Conservation (phyloP, 2,329 filamentous ascomycete species). For the Fusarium fracticaudum region DNA sequence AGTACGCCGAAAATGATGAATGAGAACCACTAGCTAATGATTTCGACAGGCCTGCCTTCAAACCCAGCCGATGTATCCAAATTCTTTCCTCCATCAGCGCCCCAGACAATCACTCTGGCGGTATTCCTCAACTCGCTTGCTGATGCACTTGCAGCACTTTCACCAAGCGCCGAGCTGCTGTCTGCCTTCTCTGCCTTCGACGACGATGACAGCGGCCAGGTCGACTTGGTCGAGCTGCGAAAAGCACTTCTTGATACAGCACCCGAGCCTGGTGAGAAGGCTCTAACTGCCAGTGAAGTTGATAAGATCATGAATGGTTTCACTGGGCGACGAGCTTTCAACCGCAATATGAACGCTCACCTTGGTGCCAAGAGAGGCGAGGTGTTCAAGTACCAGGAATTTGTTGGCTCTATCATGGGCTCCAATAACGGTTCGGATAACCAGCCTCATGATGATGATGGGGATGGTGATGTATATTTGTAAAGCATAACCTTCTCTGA, state of each 20-base stretch:
- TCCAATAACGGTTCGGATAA: slow-evolving; percentile 54
- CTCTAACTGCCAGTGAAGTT: slow-evolving; percentile 77
- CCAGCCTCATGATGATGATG: slow-evolving; percentile 44
- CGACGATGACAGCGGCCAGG: slow-evolving; percentile 92
- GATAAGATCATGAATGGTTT: slow-evolving; percentile 90
- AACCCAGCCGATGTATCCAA: slow-evolving; percentile 74
- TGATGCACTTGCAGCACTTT: slow-evolving; percentile 76
- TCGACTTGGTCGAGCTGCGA: slow-evolving; percentile 83
- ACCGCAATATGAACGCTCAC: slow-evolving; percentile 65
- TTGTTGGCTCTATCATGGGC: slow-evolving; percentile 77
- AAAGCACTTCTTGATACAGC: slow-evolving; percentile 85
- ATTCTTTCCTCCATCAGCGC: slow-evolving; percentile 81
- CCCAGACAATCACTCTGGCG: slow-evolving; percentile 82
- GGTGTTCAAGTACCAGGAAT: slow-evolving; percentile 93
- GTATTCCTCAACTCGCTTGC: slow-evolving; percentile 87
- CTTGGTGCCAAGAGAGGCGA: slow-evolving; percentile 75
- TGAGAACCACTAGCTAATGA: slow-evolving; percentile 2
- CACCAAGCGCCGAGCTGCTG: slow-evolving; percentile 80
- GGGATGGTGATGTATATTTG: slow-evolving; percentile 32
- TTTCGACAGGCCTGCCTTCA: slow-evolving; percentile 74
- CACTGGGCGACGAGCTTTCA: slow-evolving; percentile 84
- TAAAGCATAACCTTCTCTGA: not conserved
- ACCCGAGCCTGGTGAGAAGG: slow-evolving; percentile 75
- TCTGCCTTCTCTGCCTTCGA: slow-evolving; percentile 96
- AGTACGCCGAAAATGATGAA: not conserved